Base-by-base conservation (phyloP, 495 filamentous ascomycete species). In the Astrothelium subdiscretum region DNA sequence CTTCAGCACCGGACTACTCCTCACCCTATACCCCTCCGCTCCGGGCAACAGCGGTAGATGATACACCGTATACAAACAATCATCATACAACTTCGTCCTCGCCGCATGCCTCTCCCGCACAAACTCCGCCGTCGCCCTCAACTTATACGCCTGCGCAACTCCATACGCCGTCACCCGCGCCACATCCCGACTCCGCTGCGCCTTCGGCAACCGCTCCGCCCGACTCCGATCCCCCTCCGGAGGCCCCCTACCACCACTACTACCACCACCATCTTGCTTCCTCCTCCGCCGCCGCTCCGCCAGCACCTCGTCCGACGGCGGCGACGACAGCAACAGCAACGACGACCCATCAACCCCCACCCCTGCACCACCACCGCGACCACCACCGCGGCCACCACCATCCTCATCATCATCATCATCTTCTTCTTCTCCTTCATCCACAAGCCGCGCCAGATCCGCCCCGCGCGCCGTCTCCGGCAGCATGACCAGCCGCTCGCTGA, bases 31-130 rank as follows among this genome's bases (percentile, higher is more conserved):
- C 5, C 95, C 94, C 35, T 94, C 90, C 48, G 77, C 79, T 0
- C 94, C 95, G 6, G 88, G 86, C 58, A 97, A 76, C 57, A 99
- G 72, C 10, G 94, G 94, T 29, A 96, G 76, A 75, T 97, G 92
- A 73, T 97, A 99, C 32, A 92, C 94, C 4, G 85, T 88, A 68
- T 99, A 99, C 22, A 99, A 79, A 70, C 95, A 97, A 70, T 99
- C 95, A 73, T 97, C 95, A 73, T 99, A 99, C n/a, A 97, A 80
- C 73, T 99, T 99, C 43, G 92, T 95, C 75, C 89, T 84, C 0
- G 91, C 95, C n/a, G 87, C 86, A 80, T 99, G 94, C 69, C 84
- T 84, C 52, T 87, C 89, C 70, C 87, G 89, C 38, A 96, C 80
- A 76, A 99, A 99, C 52, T 88, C 82, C 22, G 90, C 90, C 43